Percentiles rank a stretch among this genome's conserved stretches.
These are phyloP conservation scores for Myochromella boudieri DNA, from an alignment of 768 basidiomycete genomes.

Conservation along the genomic window DNA sequence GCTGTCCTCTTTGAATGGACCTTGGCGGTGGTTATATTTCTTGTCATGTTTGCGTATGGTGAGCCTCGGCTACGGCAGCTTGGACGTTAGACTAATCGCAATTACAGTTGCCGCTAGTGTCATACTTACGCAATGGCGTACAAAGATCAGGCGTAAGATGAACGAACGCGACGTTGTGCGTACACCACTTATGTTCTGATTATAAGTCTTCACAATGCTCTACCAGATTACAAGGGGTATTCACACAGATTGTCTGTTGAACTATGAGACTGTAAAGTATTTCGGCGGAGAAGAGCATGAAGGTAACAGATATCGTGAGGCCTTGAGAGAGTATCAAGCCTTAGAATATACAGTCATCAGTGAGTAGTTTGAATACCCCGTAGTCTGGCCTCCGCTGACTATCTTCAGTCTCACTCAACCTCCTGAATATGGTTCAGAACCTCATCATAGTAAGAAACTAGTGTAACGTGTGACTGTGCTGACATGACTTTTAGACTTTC, in stretches of 20 bases:
- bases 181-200: conserved; percentile 5
- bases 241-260: conserved; percentile 77
- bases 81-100: neutral
- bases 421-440: conserved; percentile 78
- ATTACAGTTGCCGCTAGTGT: conserved; percentile 44
- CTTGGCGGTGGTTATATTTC: conserved; percentile 63
- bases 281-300: conserved; percentile 88
- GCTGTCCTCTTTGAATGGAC: conserved; percentile 62
- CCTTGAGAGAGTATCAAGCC: conserved; percentile 71
- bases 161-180: conserved; percentile 78
- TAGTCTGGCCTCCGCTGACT: conserved; percentile 3
- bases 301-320: conserved; percentile 64
- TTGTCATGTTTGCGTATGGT: conserved; percentile 78
- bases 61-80: conserved; percentile 16
- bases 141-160: conserved; percentile 73
- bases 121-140: conserved; percentile 70
- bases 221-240: conserved; percentile 73
- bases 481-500: conserved; percentile 46
- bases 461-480: neutral
- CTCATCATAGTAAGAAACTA: conserved; percentile 64
- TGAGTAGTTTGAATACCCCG: conserved; percentile 43
- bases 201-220: conserved; percentile 1
- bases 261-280: conserved; percentile 87
- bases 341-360: conserved; percentile 75
- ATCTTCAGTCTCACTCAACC: conserved; percentile 59